These are phyloP conservation scores for Trametes meyenii DNA, from an alignment of 768 basidiomycete species.

Conservation along the genomic window DNA sequence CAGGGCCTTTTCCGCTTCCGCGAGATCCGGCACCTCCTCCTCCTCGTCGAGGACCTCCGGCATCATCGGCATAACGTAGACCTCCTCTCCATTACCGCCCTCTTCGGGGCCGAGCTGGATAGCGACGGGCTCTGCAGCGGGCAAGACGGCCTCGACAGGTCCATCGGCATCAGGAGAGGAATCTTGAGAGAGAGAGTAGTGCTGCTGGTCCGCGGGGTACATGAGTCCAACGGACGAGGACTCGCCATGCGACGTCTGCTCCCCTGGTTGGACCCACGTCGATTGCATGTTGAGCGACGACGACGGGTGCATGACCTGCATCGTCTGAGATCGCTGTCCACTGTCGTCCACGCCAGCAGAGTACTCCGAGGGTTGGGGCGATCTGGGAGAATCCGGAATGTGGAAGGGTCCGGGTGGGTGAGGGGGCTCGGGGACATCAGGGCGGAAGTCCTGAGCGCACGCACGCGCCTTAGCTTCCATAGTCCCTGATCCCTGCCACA, in stretches of 20 bases:
- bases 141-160: constrained; percentile 8
- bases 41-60: constrained; percentile 7
- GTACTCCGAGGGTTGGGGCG: background rate
- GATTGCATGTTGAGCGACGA: background rate
- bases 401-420: background rate
- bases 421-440: background rate
- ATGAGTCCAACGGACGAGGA: background rate
- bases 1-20: constrained; percentile 56
- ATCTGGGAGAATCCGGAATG: background rate
- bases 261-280: background rate
- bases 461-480: constrained; percentile 19
- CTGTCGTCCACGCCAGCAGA: background rate
- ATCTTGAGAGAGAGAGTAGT: background rate
- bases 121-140: constrained; percentile 4
- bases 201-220: constrained; percentile 3
- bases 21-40: constrained; percentile 38
- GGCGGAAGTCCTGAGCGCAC: constrained; percentile 10
- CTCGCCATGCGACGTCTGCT: background rate
- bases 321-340: background rate
- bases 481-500: constrained; percentile 50
- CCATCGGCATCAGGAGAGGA: background rate
- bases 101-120: constrained; percentile 9
- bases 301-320: constrained; percentile 5
- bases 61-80: constrained; percentile 15
- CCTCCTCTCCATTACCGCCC: constrained; percentile 5